Evolutionary conservation across 176 grass and related monocot genomes (phyloP).

Genomic region (Typha latifolia): DNA sequence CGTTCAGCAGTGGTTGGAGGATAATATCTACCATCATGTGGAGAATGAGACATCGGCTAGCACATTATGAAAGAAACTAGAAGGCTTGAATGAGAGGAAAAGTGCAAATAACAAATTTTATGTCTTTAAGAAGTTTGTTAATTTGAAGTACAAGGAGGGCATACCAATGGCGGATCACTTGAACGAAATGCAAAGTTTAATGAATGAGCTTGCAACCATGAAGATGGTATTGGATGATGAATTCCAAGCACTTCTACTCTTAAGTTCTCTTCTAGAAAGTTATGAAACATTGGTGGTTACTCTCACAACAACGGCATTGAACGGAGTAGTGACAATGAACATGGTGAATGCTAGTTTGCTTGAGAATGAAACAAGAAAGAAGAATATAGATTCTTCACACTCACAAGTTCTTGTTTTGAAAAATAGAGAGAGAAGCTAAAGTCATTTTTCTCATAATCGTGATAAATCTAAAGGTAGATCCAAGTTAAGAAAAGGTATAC

Average conservation of each 20-base stretch:
- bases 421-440: background rate
- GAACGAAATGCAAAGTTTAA: constrained; percentile 17
- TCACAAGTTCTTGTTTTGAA: background rate
- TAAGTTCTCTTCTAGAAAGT: background rate
- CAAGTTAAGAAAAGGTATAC: background rate
- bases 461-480: background rate
- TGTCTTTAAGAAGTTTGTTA: background rate
- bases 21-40: too few species aligned
- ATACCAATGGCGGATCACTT: background rate
- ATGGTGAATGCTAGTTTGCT: too few species aligned
- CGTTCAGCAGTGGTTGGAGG: too few species aligned
- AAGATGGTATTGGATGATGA: too few species aligned
- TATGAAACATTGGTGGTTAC: constrained; percentile 8
- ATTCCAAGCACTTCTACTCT: too few species aligned
- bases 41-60: too few species aligned
- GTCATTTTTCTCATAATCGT: background rate
- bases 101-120: too few species aligned
- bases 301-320: background rate
- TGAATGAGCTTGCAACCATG: too few species aligned
- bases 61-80: too few species aligned
- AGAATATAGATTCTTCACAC: background rate
- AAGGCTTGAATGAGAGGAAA: too few species aligned
- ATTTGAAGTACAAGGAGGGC: constrained; percentile 1
- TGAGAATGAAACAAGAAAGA: background rate
- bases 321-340: background rate